phyloP scores from a whole-genome alignment of 2,329 filamentous ascomycete species.

The Claviceps capensis region DNA sequence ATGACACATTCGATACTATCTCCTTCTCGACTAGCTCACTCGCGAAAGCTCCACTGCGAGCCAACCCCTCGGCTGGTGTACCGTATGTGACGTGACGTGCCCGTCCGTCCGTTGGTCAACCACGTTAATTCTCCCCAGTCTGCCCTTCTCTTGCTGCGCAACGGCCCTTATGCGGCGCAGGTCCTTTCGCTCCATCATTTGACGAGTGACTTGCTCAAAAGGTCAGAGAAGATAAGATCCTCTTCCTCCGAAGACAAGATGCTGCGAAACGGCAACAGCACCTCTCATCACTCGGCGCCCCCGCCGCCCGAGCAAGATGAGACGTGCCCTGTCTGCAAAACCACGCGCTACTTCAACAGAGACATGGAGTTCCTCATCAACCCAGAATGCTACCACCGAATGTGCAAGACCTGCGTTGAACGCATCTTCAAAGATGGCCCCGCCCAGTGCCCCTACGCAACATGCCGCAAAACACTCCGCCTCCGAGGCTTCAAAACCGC shows the following conservation, averaged over 20 bases:
- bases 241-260: slow-evolving; percentile 8
- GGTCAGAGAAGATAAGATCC: background rate
- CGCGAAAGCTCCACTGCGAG: too few species aligned
- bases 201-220: too few species aligned
- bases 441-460: slow-evolving; percentile 80
- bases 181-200: too few species aligned
- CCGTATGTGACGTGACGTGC: too few species aligned
- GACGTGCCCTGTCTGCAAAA: slow-evolving; percentile 95
- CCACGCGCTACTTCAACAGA: slow-evolving; percentile 84
- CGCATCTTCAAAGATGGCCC: slow-evolving; percentile 88
- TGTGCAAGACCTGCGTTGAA: slow-evolving; percentile 93
- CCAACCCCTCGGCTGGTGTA: too few species aligned
- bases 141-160: background rate
- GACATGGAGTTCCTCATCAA: slow-evolving; percentile 95
- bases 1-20: too few species aligned
- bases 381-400: slow-evolving; percentile 96
- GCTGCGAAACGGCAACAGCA: slow-evolving; percentile 17
- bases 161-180: too few species aligned
- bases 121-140: background rate
- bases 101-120: background rate
- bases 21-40: too few species aligned
- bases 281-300: slow-evolving; percentile 8
- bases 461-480: slow-evolving; percentile 75
- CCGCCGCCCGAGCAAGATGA: slow-evolving; percentile 34
- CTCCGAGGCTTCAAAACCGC: slow-evolving; percentile 73